Base-by-base conservation (phyloP, 495 filamentous ascomycete species). In the Penicillium crystallinum region DNA sequence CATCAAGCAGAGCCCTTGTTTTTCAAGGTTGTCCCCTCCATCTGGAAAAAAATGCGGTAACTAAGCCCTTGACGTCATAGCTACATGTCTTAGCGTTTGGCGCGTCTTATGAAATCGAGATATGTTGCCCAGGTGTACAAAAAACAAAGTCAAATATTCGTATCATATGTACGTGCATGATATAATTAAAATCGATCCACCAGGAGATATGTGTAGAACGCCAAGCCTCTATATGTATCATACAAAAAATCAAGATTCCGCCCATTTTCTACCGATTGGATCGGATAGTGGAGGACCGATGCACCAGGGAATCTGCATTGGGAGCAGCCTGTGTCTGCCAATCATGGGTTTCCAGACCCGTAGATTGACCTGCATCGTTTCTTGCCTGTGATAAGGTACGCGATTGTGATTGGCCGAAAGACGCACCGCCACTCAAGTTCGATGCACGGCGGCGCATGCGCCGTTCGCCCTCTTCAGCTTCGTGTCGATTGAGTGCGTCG, bases 401-500 rank as follows among this genome's bases (percentile, higher is more conserved):
- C 2, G 69, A 68, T 9, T 58, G 62, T 25, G 62, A 57, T 7
- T 53, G 62, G 31, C 57, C 59, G 1, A 69, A 39, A 4, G 69
- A 66, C 6, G 56, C 60, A 19, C 52, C 69, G 9, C 74, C 61
- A 17, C 80, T 82, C 18, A 79, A 57, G 53, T 72, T 80, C 0
- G 85, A 84, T 10, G 69, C 56, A 21, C 79, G 76, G 23, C 81
- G 73, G 29, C 79, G 73, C 63, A 83, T 67, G 39, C 81, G 70
- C 19, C 71, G 61, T 35, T 82, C 77, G 0, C 76, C 77, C 37
- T 87, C 81, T 6, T 72, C 77, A 6, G 79, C 79, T 57, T 93
- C 89, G 42, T 80, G 84, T 41, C 79, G 70, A 40, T 91, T 84
- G 14, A 95, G 76, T 1, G 81, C 75, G 54, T 95, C 90, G 34